phyloP scores from a whole-genome alignment of 1,284 basidiomycete species.

The Serendipita sp. region DNA sequence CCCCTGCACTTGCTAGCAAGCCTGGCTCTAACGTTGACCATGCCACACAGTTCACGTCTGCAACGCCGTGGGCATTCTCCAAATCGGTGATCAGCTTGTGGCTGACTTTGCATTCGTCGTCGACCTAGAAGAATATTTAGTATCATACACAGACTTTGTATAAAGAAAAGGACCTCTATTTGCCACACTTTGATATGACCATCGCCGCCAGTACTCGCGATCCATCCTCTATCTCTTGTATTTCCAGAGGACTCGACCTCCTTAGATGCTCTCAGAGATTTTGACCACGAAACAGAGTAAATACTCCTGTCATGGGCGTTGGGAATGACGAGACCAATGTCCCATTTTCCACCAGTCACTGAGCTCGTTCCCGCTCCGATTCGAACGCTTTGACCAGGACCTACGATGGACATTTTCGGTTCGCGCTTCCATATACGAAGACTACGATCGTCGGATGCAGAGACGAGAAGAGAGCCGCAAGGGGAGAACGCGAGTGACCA shows the following conservation, averaged over 20 bases:
- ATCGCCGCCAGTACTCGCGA: conserved; percentile 64
- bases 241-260: conserved; percentile 15
- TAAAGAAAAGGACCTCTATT: conserved; percentile 31
- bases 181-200: conserved; percentile 65
- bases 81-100: conserved; percentile 38
- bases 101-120: conserved; percentile 19
- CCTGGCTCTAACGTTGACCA: conserved; percentile 56
- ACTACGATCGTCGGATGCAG: conserved; percentile 65
- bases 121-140: conserved; percentile 11
- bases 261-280: conserved; percentile 13
- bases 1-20: conserved; percentile 63
- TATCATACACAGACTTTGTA: conserved; percentile 15
- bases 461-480: conserved; percentile 70
- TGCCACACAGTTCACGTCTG: conserved; percentile 62
- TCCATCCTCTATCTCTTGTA: conserved; percentile 41
- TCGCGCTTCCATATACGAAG: conserved; percentile 50
- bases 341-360: conserved; percentile 32
- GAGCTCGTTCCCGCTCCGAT: conserved; percentile 44
- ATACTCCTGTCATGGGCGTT: conserved; percentile 52
- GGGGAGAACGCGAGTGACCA: conserved; percentile 81
- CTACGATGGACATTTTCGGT: conserved; percentile 16
- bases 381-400: conserved; percentile 18
- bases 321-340: conserved; percentile 16
- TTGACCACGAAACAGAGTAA: conserved; percentile 68
- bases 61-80: conserved; percentile 50